Base-by-base conservation (phyloP, 2,329 filamentous ascomycete species). In the Sclerotinia sclerotiorum region DNA sequence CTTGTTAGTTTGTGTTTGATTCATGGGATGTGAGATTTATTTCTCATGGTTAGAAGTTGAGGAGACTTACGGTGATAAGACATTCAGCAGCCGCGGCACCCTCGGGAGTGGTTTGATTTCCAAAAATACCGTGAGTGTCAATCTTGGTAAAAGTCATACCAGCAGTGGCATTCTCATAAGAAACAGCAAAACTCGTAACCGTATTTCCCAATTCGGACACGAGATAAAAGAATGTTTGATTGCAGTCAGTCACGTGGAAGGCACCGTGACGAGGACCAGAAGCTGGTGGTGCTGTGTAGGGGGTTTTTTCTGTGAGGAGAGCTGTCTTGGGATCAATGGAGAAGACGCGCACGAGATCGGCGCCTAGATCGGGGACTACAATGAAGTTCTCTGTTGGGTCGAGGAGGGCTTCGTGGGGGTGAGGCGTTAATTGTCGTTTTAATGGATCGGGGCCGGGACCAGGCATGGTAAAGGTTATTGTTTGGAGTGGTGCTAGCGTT, bases 1-100 rank as follows among this genome's bases (percentile, higher is more conserved):
- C 48, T 65, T 69, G 70, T 69, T 70, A 62, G 46, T 57, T 71
- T 56, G n/a, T 44, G 11, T n/a, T 49, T 2, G 2, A 32, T 32
- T 57, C 5, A 21, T 27, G 10, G 3, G 7, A 13, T 51, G 4
- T 39, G 15, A 24, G 55, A 7, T 24, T 24, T 5, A 27, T 58
- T 8, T 51, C 21, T 19, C 8, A 11, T 2, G 15, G 8, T 19
- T 35, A 5, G 51, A 61, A 19, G 15, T 29, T 54, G 27, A 29
- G 24, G n/a, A n/a, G 15, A 80, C 85, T 79, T 79, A 88, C 86
- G 56, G 87, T 87, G 51, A 89, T 72, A 7, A 80, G 70, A 67
- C 89, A 83, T 77, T 90, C 89, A 15, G 85, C 84, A 3, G 83
- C 85, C 0, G 79, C 79, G 58, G 82, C 79, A 46, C 79, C 79